phyloP scores from a whole-genome alignment of 2,329 filamentous ascomycete genomes.

The Diaporthe citrichinensis region DNA sequence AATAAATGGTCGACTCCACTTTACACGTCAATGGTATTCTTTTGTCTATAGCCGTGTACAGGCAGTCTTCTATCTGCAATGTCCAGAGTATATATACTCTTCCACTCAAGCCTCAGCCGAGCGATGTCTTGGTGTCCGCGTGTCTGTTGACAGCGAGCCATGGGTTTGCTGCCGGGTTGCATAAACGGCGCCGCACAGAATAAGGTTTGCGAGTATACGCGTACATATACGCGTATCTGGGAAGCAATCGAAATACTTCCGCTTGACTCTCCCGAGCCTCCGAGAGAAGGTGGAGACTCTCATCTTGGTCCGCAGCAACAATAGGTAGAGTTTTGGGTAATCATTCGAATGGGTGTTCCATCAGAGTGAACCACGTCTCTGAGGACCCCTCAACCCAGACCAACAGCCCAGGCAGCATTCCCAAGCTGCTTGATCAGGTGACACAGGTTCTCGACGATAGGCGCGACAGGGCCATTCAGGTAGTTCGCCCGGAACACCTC shows the following conservation, averaged over 20 bases:
- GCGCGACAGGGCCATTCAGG: constrained; percentile 61
- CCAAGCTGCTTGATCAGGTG: constrained; percentile 74
- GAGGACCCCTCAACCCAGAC: constrained; percentile 44
- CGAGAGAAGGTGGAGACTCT: background rate
- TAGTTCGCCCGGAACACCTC: constrained; percentile 70
- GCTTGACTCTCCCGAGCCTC: too few species aligned
- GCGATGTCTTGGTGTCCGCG: background rate
- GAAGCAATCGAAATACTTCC: background rate
- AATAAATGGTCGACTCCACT: background rate
- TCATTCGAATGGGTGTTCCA: too few species aligned
- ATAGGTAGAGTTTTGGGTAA: background rate
- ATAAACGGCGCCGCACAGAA: too few species aligned
- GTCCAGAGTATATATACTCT: background rate
- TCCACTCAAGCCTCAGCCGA: background rate
- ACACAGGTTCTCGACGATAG: constrained; percentile 77
- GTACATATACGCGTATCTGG: background rate
- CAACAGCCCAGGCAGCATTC: constrained; percentile 60
- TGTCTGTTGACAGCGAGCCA: background rate
- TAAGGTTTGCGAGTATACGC: background rate
- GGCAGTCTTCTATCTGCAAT: background rate
- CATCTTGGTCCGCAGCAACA: background rate
- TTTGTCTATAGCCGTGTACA: constrained; percentile 5
- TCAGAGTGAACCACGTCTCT: background rate
- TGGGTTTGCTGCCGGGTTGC: background rate
- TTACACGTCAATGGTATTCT: background rate